These are phyloP conservation scores for Penicillium griseofulvum DNA, from an alignment of 2,329 filamentous ascomycete species.

Conservation along the genomic window DNA sequence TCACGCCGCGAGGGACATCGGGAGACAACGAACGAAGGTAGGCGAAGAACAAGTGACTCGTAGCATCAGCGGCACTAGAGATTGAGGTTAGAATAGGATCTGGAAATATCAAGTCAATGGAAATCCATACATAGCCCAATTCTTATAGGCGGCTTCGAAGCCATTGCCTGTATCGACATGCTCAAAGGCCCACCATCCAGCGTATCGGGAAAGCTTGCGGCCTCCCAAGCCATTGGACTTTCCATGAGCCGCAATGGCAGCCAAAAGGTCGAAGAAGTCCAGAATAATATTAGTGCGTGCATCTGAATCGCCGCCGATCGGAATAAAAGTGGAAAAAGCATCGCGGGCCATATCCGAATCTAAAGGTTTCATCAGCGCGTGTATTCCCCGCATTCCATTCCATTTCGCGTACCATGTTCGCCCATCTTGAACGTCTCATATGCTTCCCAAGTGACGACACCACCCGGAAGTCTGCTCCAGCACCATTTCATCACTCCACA, in stretches of 20 bases:
- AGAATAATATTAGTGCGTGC: constrained; percentile 86
- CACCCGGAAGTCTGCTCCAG: constrained; percentile 87
- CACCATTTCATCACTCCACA: constrained; percentile 97
- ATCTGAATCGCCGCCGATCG: constrained; percentile 84
- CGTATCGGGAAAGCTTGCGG: constrained; percentile 89
- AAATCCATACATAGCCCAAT: constrained; percentile 69
- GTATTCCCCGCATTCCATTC: constrained; percentile 1
- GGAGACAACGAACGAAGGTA: constrained; percentile 88
- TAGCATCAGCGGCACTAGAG: constrained; percentile 82
- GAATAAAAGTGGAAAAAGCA: constrained; percentile 95
- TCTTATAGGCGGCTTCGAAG: constrained; percentile 90
- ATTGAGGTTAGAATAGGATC: constrained; percentile 28
- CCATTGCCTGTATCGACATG: constrained; percentile 82
- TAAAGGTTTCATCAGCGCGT: constrained; percentile 42
- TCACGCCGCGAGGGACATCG: constrained; percentile 65
- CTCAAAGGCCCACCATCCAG: constrained; percentile 98
- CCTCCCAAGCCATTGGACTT: constrained; percentile 92
- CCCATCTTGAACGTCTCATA: constrained; percentile 95
- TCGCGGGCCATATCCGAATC: constrained; percentile 90
- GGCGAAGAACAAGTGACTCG: constrained; percentile 96
- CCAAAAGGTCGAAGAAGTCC: constrained; percentile 91
- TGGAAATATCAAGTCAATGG: not conserved
- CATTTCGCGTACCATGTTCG: constrained; percentile 67
- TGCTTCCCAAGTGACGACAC: constrained; percentile 93
- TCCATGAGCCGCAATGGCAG: constrained; percentile 86